These are phyloP conservation scores for Cordyceps tenuipes DNA, from an alignment of 2,329 filamentous ascomycete genomes.

Conservation along the genomic window DNA sequence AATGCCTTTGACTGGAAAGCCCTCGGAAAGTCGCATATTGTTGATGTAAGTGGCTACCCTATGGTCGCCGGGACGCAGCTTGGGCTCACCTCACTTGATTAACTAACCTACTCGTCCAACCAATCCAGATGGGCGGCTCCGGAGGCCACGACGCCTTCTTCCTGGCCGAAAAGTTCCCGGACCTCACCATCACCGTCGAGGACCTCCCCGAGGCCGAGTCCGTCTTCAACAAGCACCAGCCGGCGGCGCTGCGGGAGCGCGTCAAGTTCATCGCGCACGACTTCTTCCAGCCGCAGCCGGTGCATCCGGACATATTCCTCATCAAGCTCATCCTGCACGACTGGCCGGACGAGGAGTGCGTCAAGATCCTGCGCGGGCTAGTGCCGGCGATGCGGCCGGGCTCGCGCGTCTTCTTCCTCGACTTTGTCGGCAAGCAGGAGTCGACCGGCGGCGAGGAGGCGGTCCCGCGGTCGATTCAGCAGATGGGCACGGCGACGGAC, in stretches of 20 bases:
- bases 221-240: conserved; percentile 27
- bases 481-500: conserved; percentile 35
- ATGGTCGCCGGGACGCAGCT: neutral
- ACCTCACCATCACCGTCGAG: conserved; percentile 35
- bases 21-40: conserved; percentile 27
- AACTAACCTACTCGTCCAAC: neutral
- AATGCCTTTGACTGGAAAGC: conserved; percentile 28
- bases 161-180: conserved; percentile 32
- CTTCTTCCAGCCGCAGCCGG: conserved; percentile 31
- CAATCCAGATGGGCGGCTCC: conserved; percentile 32
- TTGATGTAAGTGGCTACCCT: conserved; percentile 29
- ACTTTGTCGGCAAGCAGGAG: conserved; percentile 29
- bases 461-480: conserved; percentile 29
- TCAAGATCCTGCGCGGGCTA: conserved; percentile 33
- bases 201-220: conserved; percentile 32
- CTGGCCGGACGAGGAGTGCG: conserved; percentile 39
- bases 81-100: neutral
- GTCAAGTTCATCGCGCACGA: conserved; percentile 30
- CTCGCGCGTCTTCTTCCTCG: conserved; percentile 29
- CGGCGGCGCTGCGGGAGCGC: conserved; percentile 24
- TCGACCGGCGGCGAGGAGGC: conserved; percentile 17
- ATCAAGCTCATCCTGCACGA: conserved; percentile 48
- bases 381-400: conserved; percentile 37
- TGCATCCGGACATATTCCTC: conserved; percentile 40
- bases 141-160: conserved; percentile 33